Evolutionary conservation across 75 land plant species (phyloP).

Genomic region (Ceratopteris richardii): DNA sequence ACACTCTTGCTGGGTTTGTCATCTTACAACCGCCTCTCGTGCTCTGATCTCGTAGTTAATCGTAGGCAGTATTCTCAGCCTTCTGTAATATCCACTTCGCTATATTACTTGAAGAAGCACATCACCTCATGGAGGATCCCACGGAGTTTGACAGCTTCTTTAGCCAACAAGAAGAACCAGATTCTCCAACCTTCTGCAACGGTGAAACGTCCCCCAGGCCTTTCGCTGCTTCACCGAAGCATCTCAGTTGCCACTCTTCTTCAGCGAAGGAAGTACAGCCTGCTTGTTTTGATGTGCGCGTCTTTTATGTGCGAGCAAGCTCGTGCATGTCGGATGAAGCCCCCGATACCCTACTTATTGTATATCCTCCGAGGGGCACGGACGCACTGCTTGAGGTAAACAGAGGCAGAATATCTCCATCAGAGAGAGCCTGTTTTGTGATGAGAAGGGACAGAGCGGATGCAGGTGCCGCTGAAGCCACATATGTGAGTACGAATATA

Average conservation of each 20-base stretch:
- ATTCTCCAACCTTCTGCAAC: too few species aligned
- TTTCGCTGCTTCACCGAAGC: too few species aligned
- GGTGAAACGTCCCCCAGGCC: too few species aligned
- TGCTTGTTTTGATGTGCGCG: constrained; percentile 34
- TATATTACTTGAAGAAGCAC: too few species aligned
- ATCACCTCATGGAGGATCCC: too few species aligned
- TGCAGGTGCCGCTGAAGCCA: constrained; percentile 66
- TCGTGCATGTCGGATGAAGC: constrained; percentile 19
- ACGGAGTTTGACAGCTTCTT: too few species aligned
- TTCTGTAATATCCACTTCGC: too few species aligned
- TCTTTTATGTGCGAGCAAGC: constrained; percentile 25
- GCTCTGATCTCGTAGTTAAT: too few species aligned
- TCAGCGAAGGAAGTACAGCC: background rate
- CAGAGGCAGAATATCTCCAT: constrained; percentile 43
- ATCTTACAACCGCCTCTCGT: too few species aligned
- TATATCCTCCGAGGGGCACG: constrained; percentile 49
- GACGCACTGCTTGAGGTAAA: constrained; percentile 73
- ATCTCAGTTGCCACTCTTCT: background rate
- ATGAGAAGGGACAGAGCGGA: constrained; percentile 70
- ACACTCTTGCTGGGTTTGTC: too few species aligned
- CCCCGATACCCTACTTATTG: constrained; percentile 57
- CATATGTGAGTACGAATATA: constrained; percentile 74
- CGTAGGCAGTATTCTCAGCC: too few species aligned
- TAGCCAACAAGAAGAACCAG: too few species aligned
- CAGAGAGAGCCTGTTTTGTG: constrained; percentile 32